Evolutionary conservation across 2,329 filamentous ascomycete genomes (phyloP), one percentile per base, ranked within the genome.

Genomic region (Aspergillus terreus): DNA sequence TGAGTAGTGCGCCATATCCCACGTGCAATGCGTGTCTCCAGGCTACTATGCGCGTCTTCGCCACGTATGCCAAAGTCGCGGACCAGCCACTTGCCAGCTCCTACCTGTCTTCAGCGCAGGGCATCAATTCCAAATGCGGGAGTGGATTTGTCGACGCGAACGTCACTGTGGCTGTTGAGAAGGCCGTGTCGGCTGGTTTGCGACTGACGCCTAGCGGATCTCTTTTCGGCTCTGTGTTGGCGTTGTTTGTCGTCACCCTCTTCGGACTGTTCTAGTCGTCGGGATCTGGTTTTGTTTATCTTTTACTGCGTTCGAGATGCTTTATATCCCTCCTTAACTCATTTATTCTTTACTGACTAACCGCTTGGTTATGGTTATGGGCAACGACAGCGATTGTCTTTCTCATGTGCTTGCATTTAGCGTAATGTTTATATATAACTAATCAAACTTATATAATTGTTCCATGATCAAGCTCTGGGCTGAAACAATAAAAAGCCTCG

Each of bases 31-130:
- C 75, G 38, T 97, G 94, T 68, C 77, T 94, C 41, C 78, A 85
- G 63, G 78, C 88, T 54, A 92, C 88, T 4, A 95, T 97, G 90
- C 78, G 79, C 23, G 81, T 95, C 15, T 96, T 88, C 70, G 84
- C 87, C 48, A 72, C 81, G 0, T 86, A 86, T 27, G 84, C 88
- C 0, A 77, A 80, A 12, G 83, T 91, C 60, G 76, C 82, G 33
- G 80, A 76, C 3, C 83, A 88, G 59, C 81, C 84, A 6, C 79
- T 97, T 44, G 81, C 82, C 23, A 69, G 76, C 14, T 88, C 85
- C 0, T 97, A 96, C 67, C 71, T 79, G 5, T 63, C 74, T 9
- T 90, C 91, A 0, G 92, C 92, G 0, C 72, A 80, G 55, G 82
- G 87, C 62, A 79, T 97, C 47, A 87, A 96, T 64, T 76, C 82